phyloP scores from a whole-genome alignment of 306 rosid species.

The Rubus parviflorus region DNA sequence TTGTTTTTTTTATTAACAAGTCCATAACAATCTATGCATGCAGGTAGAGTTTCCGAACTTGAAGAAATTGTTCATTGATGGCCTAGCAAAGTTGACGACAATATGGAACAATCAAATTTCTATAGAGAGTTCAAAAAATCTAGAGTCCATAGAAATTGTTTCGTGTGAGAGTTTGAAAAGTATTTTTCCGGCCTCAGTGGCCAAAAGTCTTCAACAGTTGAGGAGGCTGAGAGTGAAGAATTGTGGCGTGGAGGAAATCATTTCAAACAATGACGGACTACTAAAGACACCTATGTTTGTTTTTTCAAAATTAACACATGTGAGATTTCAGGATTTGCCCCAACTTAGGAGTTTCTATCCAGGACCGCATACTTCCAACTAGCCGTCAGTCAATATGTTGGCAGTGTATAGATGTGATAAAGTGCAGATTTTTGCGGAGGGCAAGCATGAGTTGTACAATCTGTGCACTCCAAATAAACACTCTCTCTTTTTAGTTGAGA shows the following conservation, averaged over 20 bases:
- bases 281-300: background rate
- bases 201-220: conserved; percentile 18
- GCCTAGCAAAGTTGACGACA: background rate
- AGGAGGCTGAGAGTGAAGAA: conserved; percentile 19
- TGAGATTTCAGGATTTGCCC: background rate
- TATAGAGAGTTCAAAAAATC: background rate
- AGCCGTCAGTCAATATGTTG: conserved; percentile 4
- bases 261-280: conserved; percentile 7
- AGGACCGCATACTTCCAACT: conserved; percentile 5
- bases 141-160: conserved; percentile 7
- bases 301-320: background rate
- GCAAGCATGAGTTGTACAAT: background rate
- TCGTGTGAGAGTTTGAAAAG: conserved; percentile 23
- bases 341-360: conserved; percentile 26
- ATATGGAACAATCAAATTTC: background rate
- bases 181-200: conserved; percentile 23
- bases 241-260: conserved; percentile 28
- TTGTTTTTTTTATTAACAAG: background rate
- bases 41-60: background rate
- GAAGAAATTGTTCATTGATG: background rate
- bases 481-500: background rate
- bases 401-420: background rate
- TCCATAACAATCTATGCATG: background rate
- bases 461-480: background rate
- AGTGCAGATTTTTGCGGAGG: no score